Evolutionary conservation across 2,329 filamentous ascomycete species (phyloP).

Genomic region (Stagonosporopsis vannaccii): DNA sequence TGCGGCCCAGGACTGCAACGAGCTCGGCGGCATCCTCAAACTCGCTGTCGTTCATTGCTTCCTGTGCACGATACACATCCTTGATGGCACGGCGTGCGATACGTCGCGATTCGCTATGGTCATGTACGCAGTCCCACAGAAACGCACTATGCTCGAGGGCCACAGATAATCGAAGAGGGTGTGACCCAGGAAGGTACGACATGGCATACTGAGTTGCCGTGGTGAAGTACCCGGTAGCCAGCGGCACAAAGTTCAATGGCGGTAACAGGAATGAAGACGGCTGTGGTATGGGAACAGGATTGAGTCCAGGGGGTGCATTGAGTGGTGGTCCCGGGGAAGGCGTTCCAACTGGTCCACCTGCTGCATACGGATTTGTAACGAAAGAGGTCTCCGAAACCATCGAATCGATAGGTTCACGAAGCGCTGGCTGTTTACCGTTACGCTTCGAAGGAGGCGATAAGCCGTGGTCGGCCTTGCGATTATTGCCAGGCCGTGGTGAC

Average conservation of each 20-base stretch:
- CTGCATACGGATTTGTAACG: constrained; percentile 58
- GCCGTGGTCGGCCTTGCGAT: constrained; percentile 33
- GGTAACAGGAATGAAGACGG: constrained; percentile 79
- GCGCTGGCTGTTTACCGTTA: constrained; percentile 47
- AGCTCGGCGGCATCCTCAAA: constrained; percentile 91
- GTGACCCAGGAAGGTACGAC: constrained; percentile 79
- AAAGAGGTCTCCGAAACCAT: constrained; percentile 60
- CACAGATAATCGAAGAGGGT: constrained; percentile 86
- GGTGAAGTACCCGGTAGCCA: constrained; percentile 81
- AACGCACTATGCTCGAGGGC: constrained; percentile 94
- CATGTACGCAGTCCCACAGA: constrained; percentile 89
- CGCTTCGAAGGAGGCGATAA: constrained; percentile 44
- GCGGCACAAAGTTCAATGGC: constrained; percentile 79
- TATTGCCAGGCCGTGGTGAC: constrained; percentile 33
- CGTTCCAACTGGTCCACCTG: constrained; percentile 49
- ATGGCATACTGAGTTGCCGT: constrained; percentile 79
- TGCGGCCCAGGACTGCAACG: constrained; percentile 83
- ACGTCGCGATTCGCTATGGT: constrained; percentile 75
- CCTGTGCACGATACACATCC: constrained; percentile 88
- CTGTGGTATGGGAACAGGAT: constrained; percentile 52
- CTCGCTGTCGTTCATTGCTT: constrained; percentile 94
- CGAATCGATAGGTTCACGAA: constrained; percentile 58
- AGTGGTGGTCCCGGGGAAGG: constrained; percentile 53
- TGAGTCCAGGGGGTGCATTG: constrained; percentile 54
- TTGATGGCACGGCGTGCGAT: constrained; percentile 84